These are phyloP conservation scores for Cicer bijugum DNA, from an alignment of 306 rosid species.

Conservation along the genomic window DNA sequence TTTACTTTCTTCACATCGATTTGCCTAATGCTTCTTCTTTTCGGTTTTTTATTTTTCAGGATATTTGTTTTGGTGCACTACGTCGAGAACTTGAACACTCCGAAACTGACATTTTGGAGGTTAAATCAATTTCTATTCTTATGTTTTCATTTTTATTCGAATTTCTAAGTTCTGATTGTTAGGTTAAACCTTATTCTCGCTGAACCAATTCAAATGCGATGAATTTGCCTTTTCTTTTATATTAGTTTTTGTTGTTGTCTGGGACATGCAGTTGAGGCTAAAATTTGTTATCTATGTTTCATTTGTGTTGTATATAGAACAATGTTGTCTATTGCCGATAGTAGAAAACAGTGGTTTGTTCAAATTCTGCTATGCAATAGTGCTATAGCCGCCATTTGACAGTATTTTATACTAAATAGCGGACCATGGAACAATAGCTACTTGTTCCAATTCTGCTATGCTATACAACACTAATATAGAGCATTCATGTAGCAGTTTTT, in stretches of 20 bases:
- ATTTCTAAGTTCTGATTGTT: not conserved
- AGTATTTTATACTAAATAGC: too few species aligned
- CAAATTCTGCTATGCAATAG: too few species aligned
- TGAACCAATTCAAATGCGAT: conserved; percentile 1
- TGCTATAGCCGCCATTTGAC: too few species aligned
- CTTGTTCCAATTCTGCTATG: too few species aligned
- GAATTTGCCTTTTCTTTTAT: not conserved
- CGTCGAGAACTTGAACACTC: conserved; percentile 89
- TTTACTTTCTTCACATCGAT: not conserved
- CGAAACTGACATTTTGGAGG: conserved; percentile 63
- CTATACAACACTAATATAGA: not conserved
- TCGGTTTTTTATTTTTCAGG: conserved; percentile 60
- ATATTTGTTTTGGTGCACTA: conserved; percentile 76
- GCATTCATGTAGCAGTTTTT: not conserved
- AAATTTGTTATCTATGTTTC: not conserved
- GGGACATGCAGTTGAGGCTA: not conserved
- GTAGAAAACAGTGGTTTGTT: too few species aligned
- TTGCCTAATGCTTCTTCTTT: conserved; percentile 11
- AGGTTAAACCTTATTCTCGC: conserved; percentile 10
- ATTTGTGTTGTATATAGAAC: not conserved
- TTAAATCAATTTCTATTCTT: conserved; percentile 36
- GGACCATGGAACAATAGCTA: too few species aligned
- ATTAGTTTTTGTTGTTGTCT: not conserved
- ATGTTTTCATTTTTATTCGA: conserved; percentile 21
- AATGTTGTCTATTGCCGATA: too few species aligned